These are phyloP conservation scores for Naganishia onofrii DNA, from an alignment of 768 basidiomycete species.

Conservation along the genomic window DNA sequence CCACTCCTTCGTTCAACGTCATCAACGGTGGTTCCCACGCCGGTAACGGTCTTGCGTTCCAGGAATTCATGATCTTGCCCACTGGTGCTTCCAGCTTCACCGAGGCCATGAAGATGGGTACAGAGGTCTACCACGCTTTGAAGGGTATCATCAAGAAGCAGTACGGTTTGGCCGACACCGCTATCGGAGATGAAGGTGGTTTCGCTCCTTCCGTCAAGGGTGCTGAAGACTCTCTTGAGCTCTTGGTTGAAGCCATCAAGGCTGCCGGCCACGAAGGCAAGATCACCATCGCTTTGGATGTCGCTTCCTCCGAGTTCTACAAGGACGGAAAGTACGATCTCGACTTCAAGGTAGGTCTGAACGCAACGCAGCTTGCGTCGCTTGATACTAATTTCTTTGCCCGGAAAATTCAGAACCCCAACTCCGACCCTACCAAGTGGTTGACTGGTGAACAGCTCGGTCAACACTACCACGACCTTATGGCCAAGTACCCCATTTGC, in stretches of 20 bases:
- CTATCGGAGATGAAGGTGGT: constrained; percentile 94
- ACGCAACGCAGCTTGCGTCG: background rate
- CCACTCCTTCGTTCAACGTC: constrained; percentile 93
- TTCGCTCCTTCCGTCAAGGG: constrained; percentile 97
- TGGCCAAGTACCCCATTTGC: constrained; percentile 86
- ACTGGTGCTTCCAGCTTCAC: constrained; percentile 87
- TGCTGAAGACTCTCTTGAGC: constrained; percentile 94
- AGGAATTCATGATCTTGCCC: constrained; percentile 99
- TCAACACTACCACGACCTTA: constrained; percentile 78
- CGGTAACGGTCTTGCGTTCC: constrained; percentile 99
- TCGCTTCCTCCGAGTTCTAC: constrained; percentile 99
- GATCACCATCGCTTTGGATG: constrained; percentile 97
- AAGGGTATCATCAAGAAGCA: constrained; percentile 99
- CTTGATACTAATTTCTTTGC: background rate
- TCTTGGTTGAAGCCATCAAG: constrained; percentile 91
- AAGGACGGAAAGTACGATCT: constrained; percentile 99
- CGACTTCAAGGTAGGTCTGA: constrained; percentile 56
- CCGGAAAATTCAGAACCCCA: constrained; percentile 82
- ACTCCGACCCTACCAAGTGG: constrained; percentile 96
- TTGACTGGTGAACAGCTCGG: constrained; percentile 89
- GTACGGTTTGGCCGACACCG: constrained; percentile 95
- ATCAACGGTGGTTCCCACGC: constrained; percentile 99
- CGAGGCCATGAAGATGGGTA: constrained; percentile 97
- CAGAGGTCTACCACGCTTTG: constrained; percentile 94
- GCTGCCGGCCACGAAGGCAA: constrained; percentile 98